Evolutionary conservation across 1,284 basidiomycete genomes (phyloP), one percentile per base, ranked within the genome.

Genomic region (Ceratobasidium theobromae): DNA sequence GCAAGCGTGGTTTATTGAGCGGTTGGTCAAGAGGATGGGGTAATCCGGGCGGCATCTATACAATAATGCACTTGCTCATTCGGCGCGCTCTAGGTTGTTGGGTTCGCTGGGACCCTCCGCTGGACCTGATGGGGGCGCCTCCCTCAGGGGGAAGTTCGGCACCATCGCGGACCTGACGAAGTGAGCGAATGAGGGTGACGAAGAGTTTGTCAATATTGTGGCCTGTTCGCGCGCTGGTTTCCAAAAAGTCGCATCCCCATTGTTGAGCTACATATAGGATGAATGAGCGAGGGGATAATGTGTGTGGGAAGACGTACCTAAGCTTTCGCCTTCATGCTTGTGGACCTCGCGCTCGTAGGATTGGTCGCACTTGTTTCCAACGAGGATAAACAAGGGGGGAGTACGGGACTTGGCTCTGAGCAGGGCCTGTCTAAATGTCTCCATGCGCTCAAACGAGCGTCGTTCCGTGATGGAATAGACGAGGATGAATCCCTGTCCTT

Each of bases 341-440:
- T 45, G 41, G n/a, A 69, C 68, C 23, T 60, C 53, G 27, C 68
- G 65, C 35, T 69, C 60, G 51, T 60, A 51, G 18, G 23, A 54
- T 32, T 58, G 57, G 53, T 69, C 68, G 51, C n/a, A 51, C 54
- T 69, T 69, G 57, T 69, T 69, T 27, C 53, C 68, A 43, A 69
- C 65, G 38, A 69, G 53, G 1, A 68, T 54, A 40, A 58, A 57
- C 21, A 67, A 48, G 33, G 55, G 53, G 21, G 54, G 53, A 6
- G 48, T 18, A 40, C 33, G 46, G 35, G 30, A 16, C 48, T 69
- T 67, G 43, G 53, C 65, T 9, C 68, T 53, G 14, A 67, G 53
- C 14, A 69, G 43, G 1, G 54, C 52, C 65, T 60, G 45, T 14
- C 58, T 38, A 41, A 69, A 60, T 14, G 32, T 58, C 54, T 49